A percentile compares a stretch with the other conserved stretches of the same genome.
phyloP scores from a whole-genome alignment of 345 rosid species.

The Dovyalis caffra region DNA sequence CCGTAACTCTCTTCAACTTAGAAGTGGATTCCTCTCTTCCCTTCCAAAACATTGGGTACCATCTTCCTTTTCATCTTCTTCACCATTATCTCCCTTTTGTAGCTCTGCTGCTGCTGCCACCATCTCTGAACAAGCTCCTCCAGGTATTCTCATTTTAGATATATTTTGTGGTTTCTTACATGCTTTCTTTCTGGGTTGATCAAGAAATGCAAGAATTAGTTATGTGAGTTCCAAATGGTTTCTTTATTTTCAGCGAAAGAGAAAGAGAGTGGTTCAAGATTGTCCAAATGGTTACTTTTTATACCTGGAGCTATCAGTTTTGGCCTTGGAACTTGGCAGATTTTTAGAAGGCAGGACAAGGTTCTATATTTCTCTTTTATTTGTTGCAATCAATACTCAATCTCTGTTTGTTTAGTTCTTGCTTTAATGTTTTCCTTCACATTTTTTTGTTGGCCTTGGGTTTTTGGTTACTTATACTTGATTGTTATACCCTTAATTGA shows the following conservation, averaged over 20 bases:
- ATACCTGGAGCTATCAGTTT: constrained; percentile 87
- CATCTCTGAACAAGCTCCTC: constrained; percentile 29
- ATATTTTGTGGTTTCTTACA: not conserved
- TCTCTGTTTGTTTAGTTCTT: not conserved
- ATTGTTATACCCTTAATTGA: too few species aligned
- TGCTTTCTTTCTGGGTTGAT: constrained; percentile 3
- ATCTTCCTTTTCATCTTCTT: constrained; percentile 24
- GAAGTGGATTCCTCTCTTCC: constrained; percentile 2
- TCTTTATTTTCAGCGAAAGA: not conserved
- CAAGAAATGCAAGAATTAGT: not conserved
- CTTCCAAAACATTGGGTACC: constrained; percentile 20
- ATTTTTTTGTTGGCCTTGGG: not conserved
- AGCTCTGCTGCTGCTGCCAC: constrained; percentile 31
- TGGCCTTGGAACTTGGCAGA: constrained; percentile 99
- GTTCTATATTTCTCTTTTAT: constrained; percentile 26
- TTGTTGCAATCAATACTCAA: not conserved
- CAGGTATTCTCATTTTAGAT: constrained; percentile 32
- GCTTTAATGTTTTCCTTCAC: not conserved
- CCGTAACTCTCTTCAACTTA: constrained; percentile 3
- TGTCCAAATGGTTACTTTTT: constrained; percentile 73
- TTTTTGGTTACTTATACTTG: too few species aligned
- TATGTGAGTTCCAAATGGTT: not conserved
- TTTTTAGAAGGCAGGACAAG: constrained; percentile 89
- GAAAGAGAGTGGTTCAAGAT: constrained; percentile 39
- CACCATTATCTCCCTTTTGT: constrained; percentile 36